Evolutionary conservation across 176 grass and related monocot species (phyloP).

Genomic region (Phragmites australis): DNA sequence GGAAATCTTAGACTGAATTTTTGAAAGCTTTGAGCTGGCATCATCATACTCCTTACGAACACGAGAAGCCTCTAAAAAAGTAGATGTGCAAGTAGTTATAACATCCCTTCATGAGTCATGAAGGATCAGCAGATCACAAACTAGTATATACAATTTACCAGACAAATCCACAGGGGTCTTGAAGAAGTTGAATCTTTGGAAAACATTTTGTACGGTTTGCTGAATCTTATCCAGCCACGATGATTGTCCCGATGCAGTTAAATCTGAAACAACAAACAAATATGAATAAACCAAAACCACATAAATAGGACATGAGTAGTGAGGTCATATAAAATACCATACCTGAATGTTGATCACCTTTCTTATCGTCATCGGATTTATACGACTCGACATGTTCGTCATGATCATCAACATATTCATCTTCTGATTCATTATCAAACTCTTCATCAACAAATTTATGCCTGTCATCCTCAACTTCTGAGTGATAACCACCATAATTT

Average conservation of each 20-base stretch:
- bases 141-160: conserved; percentile 47
- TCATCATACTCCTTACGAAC: conserved; percentile 95
- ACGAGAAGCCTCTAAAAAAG: conserved; percentile 69
- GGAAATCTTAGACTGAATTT: conserved; percentile 85
- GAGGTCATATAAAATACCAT: conserved; percentile 23
- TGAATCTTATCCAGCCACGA: conserved; percentile 97
- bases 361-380: conserved; percentile 66
- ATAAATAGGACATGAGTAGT: neutral
- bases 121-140: conserved; percentile 19
- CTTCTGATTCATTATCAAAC: conserved; percentile 54
- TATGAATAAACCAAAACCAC: conserved; percentile 11
- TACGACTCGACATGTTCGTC: conserved; percentile 47
- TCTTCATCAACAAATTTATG: conserved; percentile 68
- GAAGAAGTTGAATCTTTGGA: conserved; percentile 90
- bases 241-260: conserved; percentile 46
- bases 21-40: conserved; percentile 84
- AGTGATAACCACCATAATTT: conserved; percentile 63
- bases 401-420: conserved; percentile 68
- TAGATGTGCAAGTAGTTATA: conserved; percentile 33
- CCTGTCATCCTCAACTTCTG: conserved; percentile 73
- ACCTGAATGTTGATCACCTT: conserved; percentile 73
- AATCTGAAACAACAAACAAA: conserved; percentile 46
- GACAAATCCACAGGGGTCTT: conserved; percentile 87
- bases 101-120: neutral
- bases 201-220: conserved; percentile 75